phyloP scores from a whole-genome alignment of 2,329 filamentous ascomycete species.

The Colletotrichum chlorophyti region DNA sequence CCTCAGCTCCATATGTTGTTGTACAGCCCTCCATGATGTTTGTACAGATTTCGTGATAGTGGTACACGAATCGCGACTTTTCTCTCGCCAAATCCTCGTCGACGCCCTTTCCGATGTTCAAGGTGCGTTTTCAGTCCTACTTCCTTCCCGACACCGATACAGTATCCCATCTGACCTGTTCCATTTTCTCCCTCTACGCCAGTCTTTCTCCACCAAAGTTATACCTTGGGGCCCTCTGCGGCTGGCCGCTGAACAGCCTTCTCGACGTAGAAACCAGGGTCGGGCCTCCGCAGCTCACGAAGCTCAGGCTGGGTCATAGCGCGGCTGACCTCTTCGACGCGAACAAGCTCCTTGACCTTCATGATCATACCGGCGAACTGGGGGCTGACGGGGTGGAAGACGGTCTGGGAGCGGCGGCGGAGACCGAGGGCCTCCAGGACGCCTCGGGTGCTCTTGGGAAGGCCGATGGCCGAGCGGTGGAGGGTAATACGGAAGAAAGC shows the following conservation, averaged over 20 bases:
- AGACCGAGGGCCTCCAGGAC: slow-evolving; percentile 87
- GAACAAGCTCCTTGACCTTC: slow-evolving; percentile 90
- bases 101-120: not conserved
- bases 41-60: slow-evolving; percentile 16
- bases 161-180: slow-evolving; percentile 1
- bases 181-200: not conserved
- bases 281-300: slow-evolving; percentile 74
- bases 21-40: slow-evolving; percentile 9
- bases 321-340: slow-evolving; percentile 77
- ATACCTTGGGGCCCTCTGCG: too few relatives aligned
- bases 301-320: slow-evolving; percentile 72
- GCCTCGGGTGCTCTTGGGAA: slow-evolving; percentile 79
- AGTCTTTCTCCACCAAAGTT: slow-evolving; percentile 27
- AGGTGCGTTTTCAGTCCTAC: too few relatives aligned
- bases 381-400: slow-evolving; percentile 85
- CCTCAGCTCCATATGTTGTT: slow-evolving; percentile 4
- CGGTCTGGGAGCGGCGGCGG: slow-evolving; percentile 82
- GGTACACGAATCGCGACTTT: slow-evolving; percentile 8
- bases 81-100: not conserved
- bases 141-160: not conserved
- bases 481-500: slow-evolving; percentile 91
- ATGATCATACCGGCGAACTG: slow-evolving; percentile 90
- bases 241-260: slow-evolving; percentile 47
- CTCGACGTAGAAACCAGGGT: slow-evolving; percentile 83
- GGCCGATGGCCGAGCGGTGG: slow-evolving; percentile 86